Evolutionary conservation across 2,329 filamentous ascomycete species (phyloP), one percentile per base, ranked within the genome.

Genomic region (Venturiaceae sp.): DNA sequence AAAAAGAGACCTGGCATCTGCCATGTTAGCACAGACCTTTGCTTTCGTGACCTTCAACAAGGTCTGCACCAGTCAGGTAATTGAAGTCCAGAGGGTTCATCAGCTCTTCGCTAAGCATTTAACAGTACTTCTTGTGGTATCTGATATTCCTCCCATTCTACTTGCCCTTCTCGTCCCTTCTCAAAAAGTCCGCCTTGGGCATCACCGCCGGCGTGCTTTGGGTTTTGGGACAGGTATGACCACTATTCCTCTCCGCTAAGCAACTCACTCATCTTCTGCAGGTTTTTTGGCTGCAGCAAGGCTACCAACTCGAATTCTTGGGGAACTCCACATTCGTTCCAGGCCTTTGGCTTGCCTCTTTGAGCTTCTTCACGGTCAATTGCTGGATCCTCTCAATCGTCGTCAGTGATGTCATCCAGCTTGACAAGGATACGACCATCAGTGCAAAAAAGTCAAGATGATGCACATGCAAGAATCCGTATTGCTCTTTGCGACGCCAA

Each of bases 1-100:
- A 16, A 95, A 92, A 70, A 87, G 84, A 65, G 86, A 94, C 66
- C 80, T 99, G 0, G 80, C 92, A 0, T 83, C 85, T 0, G 86
- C 89, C 5, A 92, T 97, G 88, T 82, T 97, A 62, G 90, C 90
- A 3, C 94, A 99, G 74, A 97, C 94, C 0, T 96, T 96, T 73
- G 90, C 92, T 0, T 99, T 99, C 72, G 94, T 97, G 3, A 86
- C 91, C 0, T 97, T 97, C 66, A 99, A 99, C 76, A 99, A 99
- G 76, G 94, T 99, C 62, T 97, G 92, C 80, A 99, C 94, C 3
- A 96, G 91, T 67, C 92, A 97, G 81, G 90, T 94, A 81, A 63
- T 80, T 68, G 14, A 26, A 41, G 6, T 46, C 26, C n/a, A 11
- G 32, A 28, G n/a, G n/a, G 47, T n/a, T 39, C 50, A 26, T 58